Conservation (phyloP, 108 stramenopile species). For the Bacterosira constricta region DNA sequence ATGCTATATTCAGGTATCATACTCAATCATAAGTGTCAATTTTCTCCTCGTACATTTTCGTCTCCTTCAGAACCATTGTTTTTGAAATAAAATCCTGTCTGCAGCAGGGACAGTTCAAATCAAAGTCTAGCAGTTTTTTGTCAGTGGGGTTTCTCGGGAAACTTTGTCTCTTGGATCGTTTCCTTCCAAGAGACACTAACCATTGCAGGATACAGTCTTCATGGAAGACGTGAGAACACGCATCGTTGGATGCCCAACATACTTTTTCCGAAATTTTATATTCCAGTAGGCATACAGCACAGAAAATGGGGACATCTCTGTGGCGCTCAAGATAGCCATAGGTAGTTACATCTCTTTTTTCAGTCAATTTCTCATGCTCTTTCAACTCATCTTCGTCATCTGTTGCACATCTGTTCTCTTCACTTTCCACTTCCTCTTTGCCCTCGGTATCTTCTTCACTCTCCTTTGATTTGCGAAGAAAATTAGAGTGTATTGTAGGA, state of each 20-base stretch:
- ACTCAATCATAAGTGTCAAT: neutral
- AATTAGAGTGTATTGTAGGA: neutral
- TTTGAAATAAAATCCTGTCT: slow-evolving; percentile 55
- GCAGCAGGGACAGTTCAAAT: slow-evolving; percentile 70
- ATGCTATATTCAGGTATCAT: neutral
- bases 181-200: slow-evolving; percentile 50
- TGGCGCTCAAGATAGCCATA: neutral
- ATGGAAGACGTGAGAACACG: slow-evolving; percentile 54
- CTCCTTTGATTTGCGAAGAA: neutral
- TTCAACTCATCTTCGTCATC: neutral
- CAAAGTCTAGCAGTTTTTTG: slow-evolving; percentile 33
- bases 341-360: neutral
- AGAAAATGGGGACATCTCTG: slow-evolving; percentile 59
- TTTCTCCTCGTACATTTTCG: slow-evolving; percentile 1
- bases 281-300: slow-evolving; percentile 60
- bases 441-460: neutral
- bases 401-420: neutral
- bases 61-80: neutral
- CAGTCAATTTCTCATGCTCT: neutral
- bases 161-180: slow-evolving; percentile 30
- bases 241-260: slow-evolving; percentile 61
- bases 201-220: slow-evolving; percentile 49
- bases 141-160: slow-evolving; percentile 32
- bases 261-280: slow-evolving; percentile 53
- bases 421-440: neutral